Base-by-base conservation (phyloP, 148 eudicot genomes). In the Amaranthus hypochondriacus region DNA sequence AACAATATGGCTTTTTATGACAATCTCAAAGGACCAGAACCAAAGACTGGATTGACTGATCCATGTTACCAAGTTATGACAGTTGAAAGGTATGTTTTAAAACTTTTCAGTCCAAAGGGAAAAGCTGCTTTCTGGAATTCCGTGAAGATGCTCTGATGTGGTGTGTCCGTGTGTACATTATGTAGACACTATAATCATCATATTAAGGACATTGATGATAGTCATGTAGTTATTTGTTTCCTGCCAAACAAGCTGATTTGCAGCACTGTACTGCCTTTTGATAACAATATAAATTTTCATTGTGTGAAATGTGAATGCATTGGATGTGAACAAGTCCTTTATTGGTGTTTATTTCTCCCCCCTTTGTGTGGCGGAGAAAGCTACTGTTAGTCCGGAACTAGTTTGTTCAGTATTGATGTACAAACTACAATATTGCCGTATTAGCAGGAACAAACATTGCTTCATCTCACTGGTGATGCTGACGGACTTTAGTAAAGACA, bases 21-120 rank as follows among this genome's bases (percentile, higher is more conserved):
- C 47, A n/a, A 59, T 44, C 43, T 9, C 15, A 54, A 66, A 28
- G 79, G 58, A 21, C 49, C 66, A 3, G 56, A 71, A 47, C 39
- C 52, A 44, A 75, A 75, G 68, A 12, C 76, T 8, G 14, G 12
- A 65, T 39, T 69, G 52, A 66, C 62, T 7, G 76, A 80, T 57
- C 66, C 75, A 57, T 71, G 73, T 48, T 80, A 71, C 76, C 83
- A 80, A 60, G 59, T 80, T 67, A 72, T 76, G 83, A 75, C 75
- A 69, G 79, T 80, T 55, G 79, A 80, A 73, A 76, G 76, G 69
- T 80, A 73, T 60, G 76, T 72, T 67, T 61, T 79, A 15, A 73
- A 64, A 68, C 62, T 75, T 50, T 46, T 75, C 28, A 64, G 75
- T 51, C 67, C 75, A 43, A 60, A 57, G 65, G 60, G 62, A 71